Conservation (phyloP, 2,329 filamentous ascomycete genomes). For the Fusarium kyushuense region DNA sequence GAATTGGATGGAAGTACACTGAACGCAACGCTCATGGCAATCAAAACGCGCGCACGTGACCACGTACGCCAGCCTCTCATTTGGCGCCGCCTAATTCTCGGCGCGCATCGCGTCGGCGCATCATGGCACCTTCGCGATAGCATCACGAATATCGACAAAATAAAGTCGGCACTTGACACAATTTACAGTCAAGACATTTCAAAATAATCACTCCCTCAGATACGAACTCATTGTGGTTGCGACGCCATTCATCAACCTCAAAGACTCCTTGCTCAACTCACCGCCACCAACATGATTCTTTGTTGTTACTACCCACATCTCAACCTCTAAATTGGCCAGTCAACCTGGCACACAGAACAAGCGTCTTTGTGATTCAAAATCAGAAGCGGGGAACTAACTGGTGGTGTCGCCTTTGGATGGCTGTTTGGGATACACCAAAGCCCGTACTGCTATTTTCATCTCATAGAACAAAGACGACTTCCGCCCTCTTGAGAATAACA, state of each 20-base stretch:
- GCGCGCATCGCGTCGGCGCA: constrained; percentile 50
- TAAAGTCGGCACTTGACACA: constrained; percentile 13
- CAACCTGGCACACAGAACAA: constrained; percentile 16
- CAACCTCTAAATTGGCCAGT: constrained; percentile 38
- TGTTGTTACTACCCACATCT: constrained; percentile 38
- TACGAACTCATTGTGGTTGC: neutral
- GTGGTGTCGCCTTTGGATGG: constrained; percentile 6
- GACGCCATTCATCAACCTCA: neutral
- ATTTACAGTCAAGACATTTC: neutral
- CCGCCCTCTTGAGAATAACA: constrained; percentile 10
- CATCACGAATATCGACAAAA: constrained; percentile 41
- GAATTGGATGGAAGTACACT: neutral
- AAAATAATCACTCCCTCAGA: neutral
- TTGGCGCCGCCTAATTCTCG: constrained; percentile 54
- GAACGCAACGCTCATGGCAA: neutral
- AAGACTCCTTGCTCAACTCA: constrained; percentile 18
- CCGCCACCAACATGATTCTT: constrained; percentile 48
- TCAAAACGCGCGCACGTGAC: constrained; percentile 46
- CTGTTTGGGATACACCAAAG: constrained; percentile 14
- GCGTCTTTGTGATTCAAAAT: constrained; percentile 22
- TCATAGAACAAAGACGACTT: constrained; percentile 30
- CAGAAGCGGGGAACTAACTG: constrained; percentile 13
- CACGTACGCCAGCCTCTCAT: constrained; percentile 41
- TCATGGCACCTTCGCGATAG: constrained; percentile 46
- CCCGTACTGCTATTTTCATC: constrained; percentile 40